Conservation (phyloP, 106 monocot species). For the Triglochin maritima region DNA sequence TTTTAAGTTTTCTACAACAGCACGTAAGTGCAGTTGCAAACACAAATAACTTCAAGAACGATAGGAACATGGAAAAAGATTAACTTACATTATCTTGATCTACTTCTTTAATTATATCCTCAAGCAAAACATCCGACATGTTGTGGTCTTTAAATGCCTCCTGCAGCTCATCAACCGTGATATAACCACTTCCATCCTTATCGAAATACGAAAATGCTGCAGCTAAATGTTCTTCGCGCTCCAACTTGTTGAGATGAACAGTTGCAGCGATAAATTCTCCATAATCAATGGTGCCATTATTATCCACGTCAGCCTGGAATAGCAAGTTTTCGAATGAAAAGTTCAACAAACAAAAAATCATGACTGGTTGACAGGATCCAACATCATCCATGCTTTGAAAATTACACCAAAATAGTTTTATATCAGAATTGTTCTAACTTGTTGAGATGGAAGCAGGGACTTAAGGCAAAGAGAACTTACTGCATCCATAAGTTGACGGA, state of each 20-base stretch:
- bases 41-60: neutral
- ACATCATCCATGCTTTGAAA: no score
- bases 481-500: constrained; percentile 14
- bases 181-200: constrained; percentile 75
- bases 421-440: neutral
- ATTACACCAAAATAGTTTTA: neutral
- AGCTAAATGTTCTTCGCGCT: constrained; percentile 61
- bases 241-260: constrained; percentile 66
- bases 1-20: neutral
- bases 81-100: constrained; percentile 73
- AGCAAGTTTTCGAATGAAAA: neutral
- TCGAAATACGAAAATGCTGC: constrained; percentile 73
- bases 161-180: constrained; percentile 68
- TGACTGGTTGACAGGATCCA: neutral
- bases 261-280: constrained; percentile 77
- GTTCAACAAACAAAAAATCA: neutral
- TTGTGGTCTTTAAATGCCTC: constrained; percentile 59
- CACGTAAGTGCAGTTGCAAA: no score
- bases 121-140: constrained; percentile 50
- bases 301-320: constrained; percentile 53
- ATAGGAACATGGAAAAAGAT: neutral
- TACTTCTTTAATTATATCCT: constrained; percentile 78
- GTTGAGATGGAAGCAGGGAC: neutral
- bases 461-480: constrained; percentile 4
- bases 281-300: constrained; percentile 52